These are phyloP conservation scores for Citrullus mucosospermus DNA, from an alignment of 306 rosid genomes.

Conservation along the genomic window DNA sequence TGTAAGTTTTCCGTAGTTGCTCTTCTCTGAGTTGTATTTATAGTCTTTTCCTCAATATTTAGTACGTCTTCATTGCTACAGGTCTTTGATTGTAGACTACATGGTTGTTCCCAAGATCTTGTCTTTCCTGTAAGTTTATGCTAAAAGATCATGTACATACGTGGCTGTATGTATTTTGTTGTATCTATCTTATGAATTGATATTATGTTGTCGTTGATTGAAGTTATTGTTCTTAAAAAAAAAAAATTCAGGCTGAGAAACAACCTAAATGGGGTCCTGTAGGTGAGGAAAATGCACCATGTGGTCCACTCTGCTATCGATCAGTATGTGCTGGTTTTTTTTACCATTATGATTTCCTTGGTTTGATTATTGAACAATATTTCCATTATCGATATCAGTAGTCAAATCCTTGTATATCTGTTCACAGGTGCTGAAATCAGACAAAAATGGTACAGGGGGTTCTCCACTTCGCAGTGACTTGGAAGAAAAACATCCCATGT, in stretches of 20 bases:
- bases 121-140: slow-evolving; percentile 71
- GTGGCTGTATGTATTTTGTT: background rate
- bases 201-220: background rate
- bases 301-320: slow-evolving; percentile 77
- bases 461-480: slow-evolving; percentile 39
- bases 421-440: slow-evolving; percentile 53
- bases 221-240: background rate
- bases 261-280: slow-evolving; percentile 47
- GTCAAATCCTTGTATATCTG: slow-evolving; percentile 13
- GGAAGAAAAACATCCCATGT: slow-evolving; percentile 41
- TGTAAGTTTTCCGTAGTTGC: slow-evolving; percentile 29
- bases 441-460: slow-evolving; percentile 31
- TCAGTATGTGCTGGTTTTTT: slow-evolving; percentile 35
- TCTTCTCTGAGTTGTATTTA: slow-evolving; percentile 1
- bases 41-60: background rate
- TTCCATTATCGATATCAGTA: slow-evolving; percentile 11
- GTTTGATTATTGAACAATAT: background rate
- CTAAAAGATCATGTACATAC: background rate
- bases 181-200: background rate
- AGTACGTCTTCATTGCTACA: slow-evolving; percentile 16
- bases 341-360: slow-evolving; percentile 5
- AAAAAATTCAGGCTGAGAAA: slow-evolving; percentile 69
- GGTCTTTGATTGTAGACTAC: slow-evolving; percentile 95
- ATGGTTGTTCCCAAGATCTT: slow-evolving; percentile 99
- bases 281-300: slow-evolving; percentile 47